Base-by-base conservation (phyloP, 148 eudicot genomes). In the Chenopodium album region DNA sequence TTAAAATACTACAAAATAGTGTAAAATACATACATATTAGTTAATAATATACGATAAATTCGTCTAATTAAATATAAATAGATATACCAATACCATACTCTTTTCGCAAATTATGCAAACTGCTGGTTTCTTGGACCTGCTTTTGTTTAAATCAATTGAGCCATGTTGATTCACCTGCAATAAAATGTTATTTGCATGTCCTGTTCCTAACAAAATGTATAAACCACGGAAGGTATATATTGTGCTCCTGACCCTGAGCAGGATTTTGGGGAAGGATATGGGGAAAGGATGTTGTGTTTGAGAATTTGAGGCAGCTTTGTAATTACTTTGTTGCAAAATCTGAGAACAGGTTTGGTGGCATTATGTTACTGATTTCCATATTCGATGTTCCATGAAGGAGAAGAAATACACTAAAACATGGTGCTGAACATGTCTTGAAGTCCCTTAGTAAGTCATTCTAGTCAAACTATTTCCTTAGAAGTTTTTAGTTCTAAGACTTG, bases 181-280 rank as follows among this genome's bases (percentile, higher is more conserved):
- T 32, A 32, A 32, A 32, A 32, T 32, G 34, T 32, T 32, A 32
- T 32, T 32, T 32, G 2, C 34, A 32, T 32, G 34, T 32, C 34
- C 34, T 32, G 34, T 32, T 32, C 34, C 34, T 32, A 32, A 32
- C 2, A 32, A 32, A 96, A 70, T 96, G 99, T 80, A 94, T 94
- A 78, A 94, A 94, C 87, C 86, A 84, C n/a, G 99, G 99, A 56
- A 87, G 98, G 79, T 96, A 26, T 26, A 26, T 26, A 94, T 84
- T 96, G 99, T 79, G 97, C 95, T 4, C 98, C 99, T 19, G 99
- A 96, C 80, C 99, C 98, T 3, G 99, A 96, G 80, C 84, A 88
- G 84, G 92, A 96, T 79, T 94, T 96, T 46, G 92, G 93, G 13
- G 79, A 74, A 69, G 99, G 98, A 54, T 96, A 91, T 85, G 87